Evolutionary conservation across 352 stramenopile species (phyloP), one percentile per base, ranked within the genome.

Genomic region (Phytophthora megakarya): DNA sequence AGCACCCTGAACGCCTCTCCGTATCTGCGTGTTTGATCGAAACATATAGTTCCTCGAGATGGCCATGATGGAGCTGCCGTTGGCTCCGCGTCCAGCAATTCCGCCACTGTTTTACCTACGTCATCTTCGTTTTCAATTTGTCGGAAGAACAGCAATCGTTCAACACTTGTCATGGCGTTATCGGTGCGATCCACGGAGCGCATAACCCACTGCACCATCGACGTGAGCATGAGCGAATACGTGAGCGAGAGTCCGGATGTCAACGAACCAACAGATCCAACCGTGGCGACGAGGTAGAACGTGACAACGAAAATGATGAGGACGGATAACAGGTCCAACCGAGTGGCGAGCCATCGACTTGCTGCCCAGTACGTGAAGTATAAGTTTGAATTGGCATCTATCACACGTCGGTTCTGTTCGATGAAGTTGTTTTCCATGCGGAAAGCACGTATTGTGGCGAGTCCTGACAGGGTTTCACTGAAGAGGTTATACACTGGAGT

Each of bases 391-490:
- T 35, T 35, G 8, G 30, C 13, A 11, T 35, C 30, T 11, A 35
- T 11, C 2, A 35, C 30, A 15, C 13, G 30, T 11, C 30, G 30
- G 13, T 35, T 35, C 8, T 11, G 30, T 15, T 7, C 30, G 13
- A 21, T 32, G 21, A 47, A 47, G 3, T 47, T 1, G 8, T 55
- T 8, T n/a, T 80, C 58, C 74, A 80, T 80, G 12, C 55, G 42
- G 62, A 80, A 93, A 9, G 85, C 80, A 45, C 95, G 86, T n/a
- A 99, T 98, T 12, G 89, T 98, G 0, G 84, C 46, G 5, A 98
- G 78, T 9, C 97, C 97, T 50, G 84, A 86, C 6, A 99, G 67
- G 11, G 81, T 97, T 76, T 99, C 94, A 11, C 78, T 81, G 39
- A 98, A 87, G 6, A 35, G 30, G 30, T 35, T 35, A 11, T 35